Evolutionary conservation across 1,284 basidiomycete species (phyloP).

Genomic region (Crucibulum cyathiforme): DNA sequence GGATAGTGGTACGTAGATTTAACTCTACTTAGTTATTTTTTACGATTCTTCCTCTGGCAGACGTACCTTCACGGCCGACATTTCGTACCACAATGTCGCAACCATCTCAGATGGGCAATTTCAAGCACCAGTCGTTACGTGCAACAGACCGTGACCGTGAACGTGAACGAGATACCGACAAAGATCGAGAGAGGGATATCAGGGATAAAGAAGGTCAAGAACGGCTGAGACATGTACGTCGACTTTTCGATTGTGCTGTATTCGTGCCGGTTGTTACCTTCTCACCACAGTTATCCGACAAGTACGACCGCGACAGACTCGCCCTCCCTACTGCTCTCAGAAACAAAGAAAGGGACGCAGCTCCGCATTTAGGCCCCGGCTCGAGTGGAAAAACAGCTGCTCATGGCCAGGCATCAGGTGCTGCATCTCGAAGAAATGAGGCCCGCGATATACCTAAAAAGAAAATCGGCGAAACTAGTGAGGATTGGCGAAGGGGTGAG

Average conservation of each 20-base stretch:
- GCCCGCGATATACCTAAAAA: conserved; percentile 66
- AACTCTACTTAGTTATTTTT: conserved; percentile 3
- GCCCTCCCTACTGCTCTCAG: conserved; percentile 57
- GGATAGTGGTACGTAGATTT: conserved; percentile 60
- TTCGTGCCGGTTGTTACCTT: conserved; percentile 3
- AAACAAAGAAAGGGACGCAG: conserved; percentile 71
- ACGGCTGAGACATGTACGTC: conserved; percentile 71
- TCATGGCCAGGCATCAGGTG: conserved; percentile 44
- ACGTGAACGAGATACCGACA: conserved; percentile 51
- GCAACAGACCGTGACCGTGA: conserved; percentile 70
- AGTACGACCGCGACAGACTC: conserved; percentile 82
- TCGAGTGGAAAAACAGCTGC: conserved; percentile 47
- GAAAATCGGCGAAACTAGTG: conserved; percentile 72
- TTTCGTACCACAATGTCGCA: conserved; percentile 77
- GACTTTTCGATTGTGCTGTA: conserved; percentile 3
- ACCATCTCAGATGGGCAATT: conserved; percentile 88
- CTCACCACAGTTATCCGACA: conserved; percentile 72
- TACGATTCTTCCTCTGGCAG: conserved; percentile 32
- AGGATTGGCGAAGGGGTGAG: conserved; percentile 83
- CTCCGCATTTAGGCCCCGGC: conserved; percentile 62
- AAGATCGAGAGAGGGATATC: conserved; percentile 69
- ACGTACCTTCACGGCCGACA: conserved; percentile 63
- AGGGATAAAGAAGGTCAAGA: conserved; percentile 79
- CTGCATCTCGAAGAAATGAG: conserved; percentile 57
- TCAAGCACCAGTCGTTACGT: conserved; percentile 82